Percentiles rank a stretch among this genome's conserved stretches.
phyloP scores from a whole-genome alignment of 2,329 filamentous ascomycete species.

The Lachnellula suecica region DNA sequence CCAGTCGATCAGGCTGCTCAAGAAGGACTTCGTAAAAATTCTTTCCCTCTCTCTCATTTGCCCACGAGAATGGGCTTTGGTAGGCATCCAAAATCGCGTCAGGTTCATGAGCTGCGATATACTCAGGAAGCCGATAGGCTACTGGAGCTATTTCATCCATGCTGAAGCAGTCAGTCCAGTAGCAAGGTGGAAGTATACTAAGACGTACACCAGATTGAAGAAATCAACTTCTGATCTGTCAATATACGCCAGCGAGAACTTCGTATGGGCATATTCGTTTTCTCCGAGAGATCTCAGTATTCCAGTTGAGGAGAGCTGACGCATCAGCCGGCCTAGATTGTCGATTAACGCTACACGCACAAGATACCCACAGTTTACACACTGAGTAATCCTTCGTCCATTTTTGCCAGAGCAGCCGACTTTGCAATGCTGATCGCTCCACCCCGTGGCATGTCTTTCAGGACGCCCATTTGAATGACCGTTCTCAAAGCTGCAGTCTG shows the following conservation, averaged over 20 bases:
- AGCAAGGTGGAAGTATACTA: neutral
- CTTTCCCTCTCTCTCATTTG: slow-evolving; percentile 21
- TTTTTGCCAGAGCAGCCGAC: slow-evolving; percentile 17
- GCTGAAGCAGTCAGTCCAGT: slow-evolving; percentile 6
- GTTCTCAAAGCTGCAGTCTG: slow-evolving; percentile 24
- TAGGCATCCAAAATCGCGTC: slow-evolving; percentile 14
- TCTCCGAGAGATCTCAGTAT: slow-evolving; percentile 29
- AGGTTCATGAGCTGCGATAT: slow-evolving; percentile 22
- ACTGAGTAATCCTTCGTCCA: slow-evolving; percentile 28
- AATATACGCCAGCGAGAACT: slow-evolving; percentile 29
- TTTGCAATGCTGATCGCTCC: slow-evolving; percentile 27
- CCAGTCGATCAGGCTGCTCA: slow-evolving; percentile 22
- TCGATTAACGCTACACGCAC: neutral
- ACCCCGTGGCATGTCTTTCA: slow-evolving; percentile 29
- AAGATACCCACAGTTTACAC: neutral
- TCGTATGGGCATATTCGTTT: slow-evolving; percentile 31
- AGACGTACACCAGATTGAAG: slow-evolving; percentile 24
- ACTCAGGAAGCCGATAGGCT: slow-evolving; percentile 23
- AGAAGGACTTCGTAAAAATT: slow-evolving; percentile 28
- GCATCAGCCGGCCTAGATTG: slow-evolving; percentile 27
- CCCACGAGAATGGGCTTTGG: slow-evolving; percentile 23
- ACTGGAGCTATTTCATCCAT: slow-evolving; percentile 25
- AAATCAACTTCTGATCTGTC: slow-evolving; percentile 29
- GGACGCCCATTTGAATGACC: slow-evolving; percentile 22
- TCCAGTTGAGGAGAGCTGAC: slow-evolving; percentile 30